phyloP scores from a whole-genome alignment of 2,329 filamentous ascomycete species.

The Ceratocystis colombiana region DNA sequence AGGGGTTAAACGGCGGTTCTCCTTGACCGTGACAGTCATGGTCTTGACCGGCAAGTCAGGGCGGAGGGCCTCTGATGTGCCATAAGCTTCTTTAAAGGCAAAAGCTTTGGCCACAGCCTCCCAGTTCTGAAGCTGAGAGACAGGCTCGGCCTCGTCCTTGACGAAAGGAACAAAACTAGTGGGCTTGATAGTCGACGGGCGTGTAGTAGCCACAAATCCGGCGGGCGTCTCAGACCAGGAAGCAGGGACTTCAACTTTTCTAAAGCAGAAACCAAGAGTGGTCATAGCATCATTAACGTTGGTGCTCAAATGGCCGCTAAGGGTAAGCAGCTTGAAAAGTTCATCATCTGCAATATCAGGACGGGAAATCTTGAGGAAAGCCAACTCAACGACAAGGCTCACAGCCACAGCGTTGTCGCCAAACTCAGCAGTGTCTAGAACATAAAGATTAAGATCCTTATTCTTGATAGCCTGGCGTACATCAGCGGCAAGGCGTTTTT shows the following conservation, averaged over 20 bases:
- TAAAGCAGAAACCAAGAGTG: slow-evolving; percentile 48
- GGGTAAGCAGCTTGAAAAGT: slow-evolving; percentile 53
- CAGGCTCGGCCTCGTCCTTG: slow-evolving; percentile 62
- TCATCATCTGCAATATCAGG: slow-evolving; percentile 53
- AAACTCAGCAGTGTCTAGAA: slow-evolving; percentile 62
- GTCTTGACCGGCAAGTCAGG: slow-evolving; percentile 84
- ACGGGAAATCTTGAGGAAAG: slow-evolving; percentile 70
- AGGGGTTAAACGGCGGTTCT: slow-evolving; percentile 89
- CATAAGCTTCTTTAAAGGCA: slow-evolving; percentile 89
- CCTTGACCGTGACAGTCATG: slow-evolving; percentile 77
- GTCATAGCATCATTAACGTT: slow-evolving; percentile 21
- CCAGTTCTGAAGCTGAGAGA: slow-evolving; percentile 61
- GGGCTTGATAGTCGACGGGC: slow-evolving; percentile 53
- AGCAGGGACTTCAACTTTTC: slow-evolving; percentile 63
- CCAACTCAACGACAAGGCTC: slow-evolving; percentile 62
- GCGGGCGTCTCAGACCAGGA: slow-evolving; percentile 63
- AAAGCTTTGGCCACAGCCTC: slow-evolving; percentile 76
- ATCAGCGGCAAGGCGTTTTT: slow-evolving; percentile 67
- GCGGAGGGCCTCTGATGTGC: slow-evolving; percentile 60
- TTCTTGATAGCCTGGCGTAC: slow-evolving; percentile 62
- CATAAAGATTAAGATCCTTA: slow-evolving; percentile 60
- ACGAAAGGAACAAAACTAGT: slow-evolving; percentile 78
- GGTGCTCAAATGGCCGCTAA: slow-evolving; percentile 20
- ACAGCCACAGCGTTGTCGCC: slow-evolving; percentile 52
- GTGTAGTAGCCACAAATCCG: slow-evolving; percentile 25